Evolutionary conservation across 208 protist genomes (phyloP).

Genomic region (Wallacemonas sp.): DNA sequence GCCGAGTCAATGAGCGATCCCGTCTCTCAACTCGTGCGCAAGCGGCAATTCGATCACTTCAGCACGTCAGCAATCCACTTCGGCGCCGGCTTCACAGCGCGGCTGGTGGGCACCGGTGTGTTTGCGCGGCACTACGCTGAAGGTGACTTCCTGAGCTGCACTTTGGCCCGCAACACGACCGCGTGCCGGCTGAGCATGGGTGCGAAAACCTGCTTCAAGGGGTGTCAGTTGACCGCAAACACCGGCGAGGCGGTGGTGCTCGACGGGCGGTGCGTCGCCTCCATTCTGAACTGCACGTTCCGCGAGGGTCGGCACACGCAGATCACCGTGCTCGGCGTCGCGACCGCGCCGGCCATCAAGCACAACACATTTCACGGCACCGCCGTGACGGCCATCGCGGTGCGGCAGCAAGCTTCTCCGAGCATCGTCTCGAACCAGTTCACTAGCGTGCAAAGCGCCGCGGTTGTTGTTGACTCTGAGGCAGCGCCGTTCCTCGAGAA

Average conservation of each 20-base stretch:
- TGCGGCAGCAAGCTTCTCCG: background rate
- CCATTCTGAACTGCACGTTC: slow-evolving; percentile 22
- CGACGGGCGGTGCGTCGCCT: slow-evolving; percentile 2
- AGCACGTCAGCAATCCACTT: background rate
- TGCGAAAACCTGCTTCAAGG: slow-evolving; percentile 15
- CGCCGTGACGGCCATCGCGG: slow-evolving; percentile 17
- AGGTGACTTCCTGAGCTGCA: slow-evolving; percentile 18
- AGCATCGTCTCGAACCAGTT: slow-evolving; percentile 21
- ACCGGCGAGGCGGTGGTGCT: slow-evolving; percentile 10
- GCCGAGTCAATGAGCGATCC: background rate
- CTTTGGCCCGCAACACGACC: slow-evolving; percentile 20
- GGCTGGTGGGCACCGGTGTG: slow-evolving; percentile 21
- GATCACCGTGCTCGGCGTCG: slow-evolving; percentile 10
- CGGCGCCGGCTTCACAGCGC: slow-evolving; percentile 15
- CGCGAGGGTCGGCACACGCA: slow-evolving; percentile 12
- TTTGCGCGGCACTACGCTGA: slow-evolving; percentile 15
- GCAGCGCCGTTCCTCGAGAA: slow-evolving; percentile 16
- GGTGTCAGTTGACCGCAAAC: slow-evolving; percentile 15
- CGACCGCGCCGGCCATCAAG: slow-evolving; percentile 15
- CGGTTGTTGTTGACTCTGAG: slow-evolving; percentile 17
- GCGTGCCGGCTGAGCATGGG: slow-evolving; percentile 12
- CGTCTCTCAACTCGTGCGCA: background rate
- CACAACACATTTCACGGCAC: slow-evolving; percentile 21
- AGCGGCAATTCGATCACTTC: slow-evolving; percentile 7
- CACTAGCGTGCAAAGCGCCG: slow-evolving; percentile 15